A percentile compares a stretch with the other conserved stretches of the same genome.
phyloP scores from a whole-genome alignment of 768 basidiomycete species.

The Hygrocybe punicea region DNA sequence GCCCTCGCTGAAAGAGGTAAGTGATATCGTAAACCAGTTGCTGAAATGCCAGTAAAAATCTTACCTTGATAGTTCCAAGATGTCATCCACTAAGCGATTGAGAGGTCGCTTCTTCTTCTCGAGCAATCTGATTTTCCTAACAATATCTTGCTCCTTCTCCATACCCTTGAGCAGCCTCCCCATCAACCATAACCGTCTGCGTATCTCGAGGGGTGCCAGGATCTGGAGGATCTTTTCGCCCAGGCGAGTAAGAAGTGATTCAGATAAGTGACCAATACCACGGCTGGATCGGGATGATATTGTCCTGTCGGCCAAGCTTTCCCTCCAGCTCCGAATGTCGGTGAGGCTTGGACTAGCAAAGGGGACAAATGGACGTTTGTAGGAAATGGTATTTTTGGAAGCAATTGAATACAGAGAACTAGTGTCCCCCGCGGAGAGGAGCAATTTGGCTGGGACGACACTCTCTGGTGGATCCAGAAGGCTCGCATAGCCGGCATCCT shows the following conservation, averaged over 20 bases:
- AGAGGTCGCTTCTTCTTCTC: not conserved
- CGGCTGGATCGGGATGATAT: not conserved
- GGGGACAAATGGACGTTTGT: not conserved
- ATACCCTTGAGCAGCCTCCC: not conserved
- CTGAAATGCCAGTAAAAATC: not conserved
- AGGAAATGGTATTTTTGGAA: not conserved
- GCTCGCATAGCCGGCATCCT: not conserved
- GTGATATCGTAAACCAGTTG: too few species aligned
- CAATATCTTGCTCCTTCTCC: not conserved
- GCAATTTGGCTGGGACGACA: not conserved
- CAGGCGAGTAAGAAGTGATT: not conserved
- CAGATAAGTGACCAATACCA: not conserved
- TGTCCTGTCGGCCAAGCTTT: not conserved
- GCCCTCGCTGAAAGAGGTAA: not conserved
- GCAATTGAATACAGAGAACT: not conserved
- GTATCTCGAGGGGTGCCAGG: not conserved
- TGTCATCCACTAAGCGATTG: not conserved
- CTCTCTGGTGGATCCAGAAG: not conserved
- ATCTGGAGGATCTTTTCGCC: not conserved
- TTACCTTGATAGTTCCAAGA: slow-evolving; percentile 1
- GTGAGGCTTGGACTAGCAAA: not conserved
- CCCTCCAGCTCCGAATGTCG: not conserved
- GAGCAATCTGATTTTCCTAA: not conserved
- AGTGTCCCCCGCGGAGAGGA: not conserved
- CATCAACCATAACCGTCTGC: not conserved